Evolutionary conservation across 2,329 filamentous ascomycete species (phyloP).

Genomic region (Ceratocystis eucalypticola): DNA sequence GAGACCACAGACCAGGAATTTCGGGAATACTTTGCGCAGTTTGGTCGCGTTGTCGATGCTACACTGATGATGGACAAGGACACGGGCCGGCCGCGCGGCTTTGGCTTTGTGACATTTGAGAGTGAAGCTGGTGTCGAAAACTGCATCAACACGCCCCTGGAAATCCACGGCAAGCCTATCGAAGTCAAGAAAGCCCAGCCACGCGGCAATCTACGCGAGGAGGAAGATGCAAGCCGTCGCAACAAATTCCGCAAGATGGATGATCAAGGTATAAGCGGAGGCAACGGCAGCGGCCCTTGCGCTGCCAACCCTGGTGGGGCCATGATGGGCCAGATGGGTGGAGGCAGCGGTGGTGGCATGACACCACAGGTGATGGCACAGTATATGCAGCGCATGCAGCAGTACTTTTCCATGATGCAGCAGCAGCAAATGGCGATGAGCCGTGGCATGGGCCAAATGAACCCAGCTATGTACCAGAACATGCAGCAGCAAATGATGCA

Average conservation of each 20-base stretch:
- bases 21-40: slow-evolving; percentile 91
- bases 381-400: slow-evolving; percentile 97
- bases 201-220: slow-evolving; percentile 82
- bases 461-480: slow-evolving; percentile 55
- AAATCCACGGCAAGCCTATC: slow-evolving; percentile 90
- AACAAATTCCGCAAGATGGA: slow-evolving; percentile 46
- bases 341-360: slow-evolving; percentile 50
- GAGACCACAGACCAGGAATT: slow-evolving; percentile 95
- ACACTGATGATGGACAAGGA: slow-evolving; percentile 99
- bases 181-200: slow-evolving; percentile 98
- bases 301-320: slow-evolving; percentile 36
- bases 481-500: slow-evolving; percentile 68
- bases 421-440: slow-evolving; percentile 64
- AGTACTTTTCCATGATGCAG: slow-evolving; percentile 92
- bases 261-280: slow-evolving; percentile 27
- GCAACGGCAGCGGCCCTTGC: not conserved
- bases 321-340: slow-evolving; percentile 72
- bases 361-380: slow-evolving; percentile 96
- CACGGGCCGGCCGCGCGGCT: slow-evolving; percentile 88
- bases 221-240: slow-evolving; percentile 58
- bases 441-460: slow-evolving; percentile 41
- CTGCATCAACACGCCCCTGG: slow-evolving; percentile 69
- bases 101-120: slow-evolving; percentile 97
- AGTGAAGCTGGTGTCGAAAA: slow-evolving; percentile 89
- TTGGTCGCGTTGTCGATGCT: slow-evolving; percentile 89